Conservation (phyloP, 2,329 filamentous ascomycete species). For the Alternaria brassicae region DNA sequence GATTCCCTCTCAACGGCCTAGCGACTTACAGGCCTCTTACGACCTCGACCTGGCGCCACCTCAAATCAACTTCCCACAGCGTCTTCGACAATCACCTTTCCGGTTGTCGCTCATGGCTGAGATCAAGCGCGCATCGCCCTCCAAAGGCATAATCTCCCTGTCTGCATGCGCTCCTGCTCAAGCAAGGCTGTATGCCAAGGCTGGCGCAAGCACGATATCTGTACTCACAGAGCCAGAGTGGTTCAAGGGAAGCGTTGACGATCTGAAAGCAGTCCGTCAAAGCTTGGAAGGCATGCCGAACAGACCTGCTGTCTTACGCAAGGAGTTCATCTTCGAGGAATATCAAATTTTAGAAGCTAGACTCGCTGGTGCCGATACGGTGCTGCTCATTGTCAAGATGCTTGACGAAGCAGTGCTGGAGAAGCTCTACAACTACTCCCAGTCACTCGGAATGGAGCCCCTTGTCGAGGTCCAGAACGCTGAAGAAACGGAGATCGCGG, state of each 20-base stretch:
- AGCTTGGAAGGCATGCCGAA: conserved; percentile 91
- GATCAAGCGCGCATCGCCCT: conserved; percentile 95
- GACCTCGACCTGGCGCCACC: conserved; percentile 85
- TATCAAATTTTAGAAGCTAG: conserved; percentile 97
- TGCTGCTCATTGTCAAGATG: conserved; percentile 98
- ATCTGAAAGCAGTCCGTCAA: conserved; percentile 84
- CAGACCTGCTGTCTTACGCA: conserved; percentile 87
- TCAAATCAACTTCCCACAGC: conserved; percentile 77
- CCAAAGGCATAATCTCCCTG: conserved; percentile 91
- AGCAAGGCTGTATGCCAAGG: conserved; percentile 88
- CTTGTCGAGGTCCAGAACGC: conserved; percentile 95
- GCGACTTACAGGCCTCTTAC: conserved; percentile 86
- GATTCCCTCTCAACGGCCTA: conserved; percentile 81
- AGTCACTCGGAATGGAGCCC: conserved; percentile 93
- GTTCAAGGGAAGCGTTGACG: conserved; percentile 98
- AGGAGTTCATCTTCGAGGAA: conserved; percentile 97
- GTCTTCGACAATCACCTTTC: conserved; percentile 82
- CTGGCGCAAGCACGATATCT: conserved; percentile 95
- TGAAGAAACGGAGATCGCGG: conserved; percentile 88
- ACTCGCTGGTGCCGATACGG: conserved; percentile 90
- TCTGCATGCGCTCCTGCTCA: conserved; percentile 88
- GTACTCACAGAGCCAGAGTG: conserved; percentile 98
- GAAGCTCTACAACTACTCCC: conserved; percentile 85
- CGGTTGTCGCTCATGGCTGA: conserved; percentile 95
- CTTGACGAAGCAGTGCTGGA: conserved; percentile 76